Conservation (phyloP, 2,329 filamentous ascomycete genomes). For the Aspergillus ochraceoroseus region DNA sequence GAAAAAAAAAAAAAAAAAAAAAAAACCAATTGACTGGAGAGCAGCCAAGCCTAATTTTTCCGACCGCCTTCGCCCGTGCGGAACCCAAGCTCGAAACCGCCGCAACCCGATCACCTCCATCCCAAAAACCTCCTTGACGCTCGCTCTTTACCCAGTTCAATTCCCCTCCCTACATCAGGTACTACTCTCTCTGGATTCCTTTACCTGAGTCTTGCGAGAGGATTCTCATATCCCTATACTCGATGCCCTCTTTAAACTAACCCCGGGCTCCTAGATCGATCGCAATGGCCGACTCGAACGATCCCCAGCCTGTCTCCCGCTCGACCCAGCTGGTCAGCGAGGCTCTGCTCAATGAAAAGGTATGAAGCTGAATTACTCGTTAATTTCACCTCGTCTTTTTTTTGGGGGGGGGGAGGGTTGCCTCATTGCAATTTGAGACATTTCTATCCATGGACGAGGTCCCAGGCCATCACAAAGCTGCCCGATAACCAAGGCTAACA, state of each 20-base stretch:
- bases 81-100: constrained; percentile 24
- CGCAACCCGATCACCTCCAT: constrained; percentile 17
- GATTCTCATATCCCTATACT: constrained; percentile 10
- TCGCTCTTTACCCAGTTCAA: constrained; percentile 23
- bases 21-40: constrained; percentile 14
- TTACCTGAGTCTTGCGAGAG: constrained; percentile 18
- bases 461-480: too few relatives aligned
- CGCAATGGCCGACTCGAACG: constrained; percentile 54
- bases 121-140: constrained; percentile 14
- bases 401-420: too few relatives aligned
- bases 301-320: constrained; percentile 61
- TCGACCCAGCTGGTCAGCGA: constrained; percentile 82
- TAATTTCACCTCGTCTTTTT: not conserved
- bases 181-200: constrained; percentile 16
- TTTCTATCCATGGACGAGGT: too few relatives aligned
- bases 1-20: constrained; percentile 22
- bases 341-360: constrained; percentile 98
- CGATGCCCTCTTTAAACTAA: constrained; percentile 15
- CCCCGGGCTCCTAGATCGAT: constrained; percentile 18
- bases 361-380: constrained; percentile 48
- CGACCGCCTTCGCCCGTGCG: constrained; percentile 36
- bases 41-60: constrained; percentile 32
- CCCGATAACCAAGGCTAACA: constrained; percentile 14
- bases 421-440: too few relatives aligned
- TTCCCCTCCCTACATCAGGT: too few relatives aligned